Conservation (phyloP, 2,329 filamentous ascomycete species). For the Phialophora verrucosa region DNA sequence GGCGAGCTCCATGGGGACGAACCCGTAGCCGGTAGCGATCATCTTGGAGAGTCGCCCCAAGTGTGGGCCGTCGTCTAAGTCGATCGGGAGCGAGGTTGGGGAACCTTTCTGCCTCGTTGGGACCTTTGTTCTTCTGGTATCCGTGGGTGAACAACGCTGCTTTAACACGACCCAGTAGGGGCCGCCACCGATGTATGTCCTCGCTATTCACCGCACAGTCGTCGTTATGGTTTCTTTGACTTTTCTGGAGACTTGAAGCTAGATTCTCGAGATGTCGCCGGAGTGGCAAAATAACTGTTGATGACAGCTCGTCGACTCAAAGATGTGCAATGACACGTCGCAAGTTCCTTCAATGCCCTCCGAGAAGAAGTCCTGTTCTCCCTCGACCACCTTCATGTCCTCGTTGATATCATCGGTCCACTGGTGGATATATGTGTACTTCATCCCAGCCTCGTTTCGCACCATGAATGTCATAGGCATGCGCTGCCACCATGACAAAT, state of each 20-base stretch:
- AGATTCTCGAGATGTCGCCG: not conserved
- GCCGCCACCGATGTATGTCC: not conserved
- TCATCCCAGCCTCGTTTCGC: constrained; percentile 57
- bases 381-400: constrained; percentile 50
- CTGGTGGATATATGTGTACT: constrained; percentile 58
- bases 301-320: not conserved
- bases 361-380: constrained; percentile 51
- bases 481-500: constrained; percentile 60
- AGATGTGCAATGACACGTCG: too few species aligned
- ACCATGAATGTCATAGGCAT: constrained; percentile 55
- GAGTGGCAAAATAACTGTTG: not conserved
- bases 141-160: not conserved
- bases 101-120: not conserved
- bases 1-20: constrained; percentile 13
- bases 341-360: not conserved
- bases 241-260: not conserved
- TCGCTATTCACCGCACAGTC: not conserved
- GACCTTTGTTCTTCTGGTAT: not conserved
- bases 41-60: constrained; percentile 1
- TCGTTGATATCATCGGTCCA: constrained; percentile 61
- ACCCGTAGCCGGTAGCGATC: constrained; percentile 1
- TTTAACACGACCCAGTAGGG: not conserved
- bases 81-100: constrained; percentile 7
- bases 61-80: constrained; percentile 2
- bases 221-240: not conserved